Evolutionary conservation across 768 basidiomycete species (phyloP).

Genomic region (Agaricus sinodeliciosus): DNA sequence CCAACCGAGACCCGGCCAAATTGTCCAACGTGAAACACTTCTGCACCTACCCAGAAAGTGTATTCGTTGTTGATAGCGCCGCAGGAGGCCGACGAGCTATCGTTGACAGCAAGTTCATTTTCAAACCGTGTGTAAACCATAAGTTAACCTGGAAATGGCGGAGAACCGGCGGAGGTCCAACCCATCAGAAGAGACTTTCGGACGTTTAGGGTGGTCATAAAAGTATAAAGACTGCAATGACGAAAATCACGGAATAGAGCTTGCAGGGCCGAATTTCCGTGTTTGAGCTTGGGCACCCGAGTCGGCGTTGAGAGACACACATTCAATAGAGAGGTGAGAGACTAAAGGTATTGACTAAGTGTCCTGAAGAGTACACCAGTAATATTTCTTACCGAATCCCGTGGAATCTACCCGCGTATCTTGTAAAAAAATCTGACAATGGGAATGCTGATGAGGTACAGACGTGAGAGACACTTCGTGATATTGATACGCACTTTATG

Average conservation of each 20-base stretch:
- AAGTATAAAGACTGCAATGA: not conserved
- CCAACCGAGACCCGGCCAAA: too few species aligned
- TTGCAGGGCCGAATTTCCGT: not conserved
- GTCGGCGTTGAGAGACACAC: not conserved
- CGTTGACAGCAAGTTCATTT: too few species aligned
- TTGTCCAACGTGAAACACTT: too few species aligned
- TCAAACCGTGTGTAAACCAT: too few species aligned
- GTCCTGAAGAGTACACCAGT: too few species aligned
- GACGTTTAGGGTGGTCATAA: not conserved
- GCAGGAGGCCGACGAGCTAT: too few species aligned
- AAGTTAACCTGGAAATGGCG: not conserved
- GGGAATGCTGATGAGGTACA: not conserved
- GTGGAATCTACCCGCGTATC: too few species aligned
- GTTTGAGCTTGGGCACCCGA: not conserved
- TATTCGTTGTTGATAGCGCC: too few species aligned
- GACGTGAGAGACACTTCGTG: slow-evolving; percentile 1
- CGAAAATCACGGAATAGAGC: not conserved
- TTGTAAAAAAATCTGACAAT: not conserved
- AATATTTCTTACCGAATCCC: too few species aligned
- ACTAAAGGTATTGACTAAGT: too few species aligned
- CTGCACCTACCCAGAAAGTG: too few species aligned
- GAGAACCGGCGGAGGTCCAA: not conserved
- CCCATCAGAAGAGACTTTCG: not conserved
- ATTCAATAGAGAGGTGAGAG: not conserved
- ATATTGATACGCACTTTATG: not conserved